phyloP scores from a whole-genome alignment of 495 filamentous ascomycete species.

The Xanthoparmelia taractica region DNA sequence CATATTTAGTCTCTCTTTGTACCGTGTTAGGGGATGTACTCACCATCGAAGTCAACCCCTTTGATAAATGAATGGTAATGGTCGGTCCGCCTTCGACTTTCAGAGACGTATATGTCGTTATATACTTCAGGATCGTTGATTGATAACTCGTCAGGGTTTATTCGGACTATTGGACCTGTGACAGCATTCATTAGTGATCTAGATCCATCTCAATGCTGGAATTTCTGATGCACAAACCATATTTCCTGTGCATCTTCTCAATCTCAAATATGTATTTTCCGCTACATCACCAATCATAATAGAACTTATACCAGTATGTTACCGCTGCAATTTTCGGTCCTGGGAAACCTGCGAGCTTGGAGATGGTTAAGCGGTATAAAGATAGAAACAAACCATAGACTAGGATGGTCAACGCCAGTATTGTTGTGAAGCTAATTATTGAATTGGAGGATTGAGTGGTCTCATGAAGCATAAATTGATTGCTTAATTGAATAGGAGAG shows the following conservation, averaged over 20 bases:
- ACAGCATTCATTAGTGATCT: no score
- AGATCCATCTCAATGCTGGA: no score
- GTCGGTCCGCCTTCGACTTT: slow-evolving; percentile 25
- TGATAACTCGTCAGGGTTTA: slow-evolving; percentile 20
- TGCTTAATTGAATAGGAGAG: no score
- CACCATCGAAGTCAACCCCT: background rate
- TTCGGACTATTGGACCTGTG: slow-evolving; percentile 21
- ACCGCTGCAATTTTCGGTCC: background rate
- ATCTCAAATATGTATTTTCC: slow-evolving; percentile 2
- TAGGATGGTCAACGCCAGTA: no score
- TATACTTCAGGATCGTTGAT: slow-evolving; percentile 18
- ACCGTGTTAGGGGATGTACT: no score
- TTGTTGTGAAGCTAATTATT: no score
- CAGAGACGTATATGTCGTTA: slow-evolving; percentile 26
- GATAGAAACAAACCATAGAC: background rate
- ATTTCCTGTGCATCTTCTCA: slow-evolving; percentile 1
- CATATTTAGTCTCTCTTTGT: background rate
- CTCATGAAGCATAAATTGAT: no score
- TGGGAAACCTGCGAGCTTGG: background rate
- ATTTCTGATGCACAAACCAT: no score
- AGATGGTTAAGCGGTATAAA: background rate
- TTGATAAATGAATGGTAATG: background rate
- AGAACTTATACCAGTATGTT: background rate
- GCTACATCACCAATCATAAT: background rate
- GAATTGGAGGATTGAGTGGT: no score